phyloP scores from a whole-genome alignment of 768 basidiomycete species.

The Suillus weaverae region DNA sequence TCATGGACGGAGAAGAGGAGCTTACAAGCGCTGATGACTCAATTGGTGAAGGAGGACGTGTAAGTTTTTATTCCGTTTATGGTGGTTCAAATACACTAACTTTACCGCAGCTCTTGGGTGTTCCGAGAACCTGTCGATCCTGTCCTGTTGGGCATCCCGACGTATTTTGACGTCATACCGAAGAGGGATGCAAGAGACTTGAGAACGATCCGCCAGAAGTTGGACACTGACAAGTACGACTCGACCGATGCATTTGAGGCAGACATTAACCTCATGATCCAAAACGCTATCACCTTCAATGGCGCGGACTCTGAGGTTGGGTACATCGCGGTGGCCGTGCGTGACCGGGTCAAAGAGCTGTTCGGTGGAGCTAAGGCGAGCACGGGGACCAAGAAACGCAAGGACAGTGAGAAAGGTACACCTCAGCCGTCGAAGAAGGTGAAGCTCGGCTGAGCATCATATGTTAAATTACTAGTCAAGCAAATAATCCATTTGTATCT shows the following conservation, averaged over 20 bases:
- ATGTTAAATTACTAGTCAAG: constrained; percentile 17
- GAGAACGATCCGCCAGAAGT: constrained; percentile 72
- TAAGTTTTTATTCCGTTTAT: constrained; percentile 34
- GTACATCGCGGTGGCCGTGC: constrained; percentile 49
- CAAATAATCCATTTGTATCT: constrained; percentile 32
- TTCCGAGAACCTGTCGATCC: constrained; percentile 92
- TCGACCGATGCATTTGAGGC: constrained; percentile 76
- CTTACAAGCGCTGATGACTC: constrained; percentile 67
- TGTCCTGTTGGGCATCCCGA: constrained; percentile 74
- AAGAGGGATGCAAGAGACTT: constrained; percentile 87
- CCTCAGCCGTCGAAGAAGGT: constrained; percentile 69
- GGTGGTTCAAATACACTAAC: constrained; percentile 2
- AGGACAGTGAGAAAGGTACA: constrained; percentile 66
- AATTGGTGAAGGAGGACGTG: constrained; percentile 68
- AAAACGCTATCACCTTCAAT: constrained; percentile 90
- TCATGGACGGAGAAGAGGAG: constrained; percentile 78
- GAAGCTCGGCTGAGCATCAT: constrained; percentile 49
- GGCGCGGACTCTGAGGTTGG: constrained; percentile 81
- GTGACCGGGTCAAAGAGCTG: constrained; percentile 55
- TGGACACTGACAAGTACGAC: constrained; percentile 83
- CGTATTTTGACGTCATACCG: constrained; percentile 85
- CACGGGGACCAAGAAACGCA: constrained; percentile 64
- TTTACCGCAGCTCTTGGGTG: constrained; percentile 58
- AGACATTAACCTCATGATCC: constrained; percentile 84
- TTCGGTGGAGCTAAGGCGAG: constrained; percentile 42